phyloP scores from a whole-genome alignment of 805 yeast genomes.

The Yarrowia sp. region DNA sequence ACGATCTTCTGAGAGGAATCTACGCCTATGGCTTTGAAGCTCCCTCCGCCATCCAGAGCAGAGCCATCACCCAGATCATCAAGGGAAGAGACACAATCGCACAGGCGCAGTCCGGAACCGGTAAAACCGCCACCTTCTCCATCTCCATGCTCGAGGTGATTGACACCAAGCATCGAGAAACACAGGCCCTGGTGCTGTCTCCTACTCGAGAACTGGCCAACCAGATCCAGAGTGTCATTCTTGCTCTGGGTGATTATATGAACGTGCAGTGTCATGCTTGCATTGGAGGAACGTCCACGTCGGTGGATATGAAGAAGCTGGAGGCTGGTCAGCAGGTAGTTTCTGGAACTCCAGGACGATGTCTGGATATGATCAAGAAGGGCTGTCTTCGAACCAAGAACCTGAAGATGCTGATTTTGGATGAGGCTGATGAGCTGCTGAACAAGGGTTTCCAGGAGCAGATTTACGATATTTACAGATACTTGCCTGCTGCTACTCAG shows the following conservation, averaged over 20 bases:
- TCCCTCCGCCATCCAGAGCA: constrained; percentile 78
- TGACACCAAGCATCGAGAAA: constrained; percentile 66
- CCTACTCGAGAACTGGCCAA: constrained; percentile 97
- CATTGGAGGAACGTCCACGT: constrained; percentile 92
- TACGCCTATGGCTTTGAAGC: constrained; percentile 79
- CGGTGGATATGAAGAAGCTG: constrained; percentile 83
- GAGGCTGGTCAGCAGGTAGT: constrained; percentile 86
- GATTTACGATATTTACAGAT: constrained; percentile 87
- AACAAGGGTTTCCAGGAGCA: constrained; percentile 92
- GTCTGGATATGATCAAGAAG: constrained; percentile 91
- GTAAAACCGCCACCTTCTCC: constrained; percentile 85
- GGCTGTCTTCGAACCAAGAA: constrained; percentile 76
- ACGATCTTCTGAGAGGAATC: constrained; percentile 68
- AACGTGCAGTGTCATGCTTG: constrained; percentile 92
- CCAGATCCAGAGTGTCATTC: constrained; percentile 92
- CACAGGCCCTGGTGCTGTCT: constrained; percentile 92
- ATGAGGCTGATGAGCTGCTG: constrained; percentile 98
- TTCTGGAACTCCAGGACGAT: constrained; percentile 98
- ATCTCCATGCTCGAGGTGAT: constrained; percentile 60
- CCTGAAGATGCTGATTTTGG: constrained; percentile 91
- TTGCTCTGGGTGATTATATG: constrained; percentile 87
- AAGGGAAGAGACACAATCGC: constrained; percentile 73
- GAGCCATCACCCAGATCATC: constrained; percentile 77
- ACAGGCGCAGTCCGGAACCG: constrained; percentile 88
- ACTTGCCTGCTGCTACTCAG: constrained; percentile 85